Evolutionary conservation across 331 rosid species (phyloP).

Genomic region (Erythrophleum ivorense): DNA sequence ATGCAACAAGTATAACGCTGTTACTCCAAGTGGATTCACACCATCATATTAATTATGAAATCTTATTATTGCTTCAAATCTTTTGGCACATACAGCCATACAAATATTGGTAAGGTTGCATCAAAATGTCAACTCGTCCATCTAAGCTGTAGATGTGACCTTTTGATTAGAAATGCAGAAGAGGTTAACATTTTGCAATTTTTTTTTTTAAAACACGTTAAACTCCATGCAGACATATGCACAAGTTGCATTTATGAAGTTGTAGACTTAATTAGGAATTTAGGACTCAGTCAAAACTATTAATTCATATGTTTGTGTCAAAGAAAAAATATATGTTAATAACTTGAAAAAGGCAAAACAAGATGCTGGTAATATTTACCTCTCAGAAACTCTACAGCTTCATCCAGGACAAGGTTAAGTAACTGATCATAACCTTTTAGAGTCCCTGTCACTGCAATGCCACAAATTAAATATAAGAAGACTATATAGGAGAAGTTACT

Average conservation of each 20-base stretch:
- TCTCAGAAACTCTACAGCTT: conserved; percentile 80
- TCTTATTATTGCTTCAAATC: neutral
- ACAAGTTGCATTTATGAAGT: neutral
- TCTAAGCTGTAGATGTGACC: neutral
- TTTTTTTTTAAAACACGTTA: neutral
- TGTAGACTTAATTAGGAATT: neutral
- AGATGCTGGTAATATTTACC: conserved; percentile 45
- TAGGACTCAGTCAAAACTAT: neutral
- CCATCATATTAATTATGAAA: conserved; percentile 16
- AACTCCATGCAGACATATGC: neutral
- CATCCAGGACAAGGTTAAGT: conserved; percentile 85
- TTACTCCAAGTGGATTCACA: neutral
- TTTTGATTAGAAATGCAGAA: conserved; percentile 7
- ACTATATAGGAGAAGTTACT: neutral
- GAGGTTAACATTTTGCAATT: neutral
- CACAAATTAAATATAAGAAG: conserved; percentile 27
- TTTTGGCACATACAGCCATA: neutral
- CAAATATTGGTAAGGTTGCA: conserved; percentile 10
- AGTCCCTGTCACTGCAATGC: conserved; percentile 81
- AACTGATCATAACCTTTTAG: conserved; percentile 92
- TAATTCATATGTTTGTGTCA: neutral
- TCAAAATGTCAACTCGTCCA: conserved; percentile 8
- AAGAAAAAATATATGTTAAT: neutral
- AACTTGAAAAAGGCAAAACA: neutral
- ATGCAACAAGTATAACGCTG: neutral